Conservation (phyloP, 106 monocot genomes). For the Dioscorea zingiberensis region DNA sequence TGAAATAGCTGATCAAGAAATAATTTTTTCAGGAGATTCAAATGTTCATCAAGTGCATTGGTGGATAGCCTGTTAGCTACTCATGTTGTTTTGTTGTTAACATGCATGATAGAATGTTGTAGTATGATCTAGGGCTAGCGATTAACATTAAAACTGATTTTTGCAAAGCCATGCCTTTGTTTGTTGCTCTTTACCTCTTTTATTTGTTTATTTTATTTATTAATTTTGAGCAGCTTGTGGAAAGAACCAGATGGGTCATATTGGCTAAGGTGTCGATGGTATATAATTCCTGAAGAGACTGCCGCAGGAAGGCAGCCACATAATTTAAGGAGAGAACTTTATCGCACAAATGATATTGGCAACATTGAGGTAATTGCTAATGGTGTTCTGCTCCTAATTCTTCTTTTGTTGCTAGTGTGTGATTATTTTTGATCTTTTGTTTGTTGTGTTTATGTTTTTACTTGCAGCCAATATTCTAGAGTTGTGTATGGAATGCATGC, state of each 20-base stretch:
- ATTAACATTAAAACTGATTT: no score
- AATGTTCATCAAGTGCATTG: no score
- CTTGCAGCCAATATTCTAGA: no score
- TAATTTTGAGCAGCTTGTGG: conserved; percentile 51
- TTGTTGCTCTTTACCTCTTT: background rate
- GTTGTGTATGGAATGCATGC: no score
- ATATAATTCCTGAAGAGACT: conserved; percentile 92
- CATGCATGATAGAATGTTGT: no score
- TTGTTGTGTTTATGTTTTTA: no score
- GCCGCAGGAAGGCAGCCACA: conserved; percentile 80
- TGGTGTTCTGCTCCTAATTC: background rate
- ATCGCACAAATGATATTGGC: conserved; percentile 67
- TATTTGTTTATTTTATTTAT: background rate
- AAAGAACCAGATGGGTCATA: conserved; percentile 69
- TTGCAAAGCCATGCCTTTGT: background rate
- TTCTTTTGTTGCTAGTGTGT: background rate
- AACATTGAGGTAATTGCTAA: conserved; percentile 58
- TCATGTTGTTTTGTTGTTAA: no score
- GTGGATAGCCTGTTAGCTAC: no score
- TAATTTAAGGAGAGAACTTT: conserved; percentile 88
- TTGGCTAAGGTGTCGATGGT: conserved; percentile 83
- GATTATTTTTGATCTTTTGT: no score
- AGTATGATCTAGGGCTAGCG: no score
- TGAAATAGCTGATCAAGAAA: no score
- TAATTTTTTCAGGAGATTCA: no score